A percentile compares a stretch with the other conserved stretches of the same genome.
phyloP scores from a whole-genome alignment of 176 grass and related monocot species.

The Oryza officinalis region DNA sequence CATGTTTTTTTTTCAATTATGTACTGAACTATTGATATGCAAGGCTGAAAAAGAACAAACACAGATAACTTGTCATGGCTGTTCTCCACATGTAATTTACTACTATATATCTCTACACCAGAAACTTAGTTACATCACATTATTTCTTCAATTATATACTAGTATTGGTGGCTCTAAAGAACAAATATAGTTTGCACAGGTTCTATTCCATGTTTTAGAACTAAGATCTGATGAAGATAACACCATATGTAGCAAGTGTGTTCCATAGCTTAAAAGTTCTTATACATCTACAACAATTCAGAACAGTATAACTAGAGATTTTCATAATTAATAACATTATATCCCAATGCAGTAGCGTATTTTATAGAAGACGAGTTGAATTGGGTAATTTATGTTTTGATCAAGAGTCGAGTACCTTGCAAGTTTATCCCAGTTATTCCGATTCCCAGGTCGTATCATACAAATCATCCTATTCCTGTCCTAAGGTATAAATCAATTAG shows the following conservation, averaged over 20 bases:
- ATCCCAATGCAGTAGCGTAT: background rate
- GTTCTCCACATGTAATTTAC: background rate
- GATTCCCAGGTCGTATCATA: constrained; percentile 7
- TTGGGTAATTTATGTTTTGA: background rate
- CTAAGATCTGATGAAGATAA: constrained; percentile 5
- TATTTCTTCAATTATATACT: background rate
- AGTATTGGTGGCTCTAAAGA: background rate
- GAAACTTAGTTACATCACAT: background rate
- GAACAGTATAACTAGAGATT: background rate
- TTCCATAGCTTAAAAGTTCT: background rate
- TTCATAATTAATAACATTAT: background rate
- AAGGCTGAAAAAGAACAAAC: background rate
- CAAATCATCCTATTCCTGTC: background rate
- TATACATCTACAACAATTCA: background rate
- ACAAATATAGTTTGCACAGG: background rate
- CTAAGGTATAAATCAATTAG: background rate
- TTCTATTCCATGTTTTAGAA: background rate
- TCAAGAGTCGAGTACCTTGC: background rate
- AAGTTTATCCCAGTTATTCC: background rate
- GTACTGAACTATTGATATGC: background rate
- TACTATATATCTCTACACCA: background rate
- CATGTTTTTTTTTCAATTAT: background rate
- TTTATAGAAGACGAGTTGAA: background rate
- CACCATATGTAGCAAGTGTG: background rate
- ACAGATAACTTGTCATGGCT: background rate